Percentiles rank a stretch among this genome's conserved stretches.
Conservation (phyloP, 2,329 filamentous ascomycete species). For the Ciborinia camelliae region DNA sequence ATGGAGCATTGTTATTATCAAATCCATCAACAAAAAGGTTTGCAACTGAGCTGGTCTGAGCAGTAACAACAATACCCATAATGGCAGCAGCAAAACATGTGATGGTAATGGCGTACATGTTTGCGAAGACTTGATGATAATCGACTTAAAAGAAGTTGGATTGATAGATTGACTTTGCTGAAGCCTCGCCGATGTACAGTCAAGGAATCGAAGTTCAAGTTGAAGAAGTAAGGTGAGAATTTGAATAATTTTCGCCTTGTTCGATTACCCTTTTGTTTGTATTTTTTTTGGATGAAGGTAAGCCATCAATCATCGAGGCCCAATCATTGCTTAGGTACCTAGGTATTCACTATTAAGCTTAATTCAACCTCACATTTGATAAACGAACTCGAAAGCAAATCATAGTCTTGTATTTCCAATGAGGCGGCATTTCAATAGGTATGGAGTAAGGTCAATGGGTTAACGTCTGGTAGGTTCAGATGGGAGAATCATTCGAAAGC, state of each 20-base stretch:
- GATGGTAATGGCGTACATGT: slow-evolving; percentile 17
- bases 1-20: not conserved
- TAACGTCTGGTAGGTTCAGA: no score
- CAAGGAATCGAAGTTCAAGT: not conserved
- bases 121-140: not conserved
- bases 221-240: not conserved
- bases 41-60: not conserved
- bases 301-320: no score
- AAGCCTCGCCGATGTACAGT: not conserved
- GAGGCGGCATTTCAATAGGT: no score
- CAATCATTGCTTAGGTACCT: no score
- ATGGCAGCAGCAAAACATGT: slow-evolving; percentile 10
- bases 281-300: no score
- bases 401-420: no score
- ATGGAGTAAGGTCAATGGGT: no score
- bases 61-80: slow-evolving; percentile 3
- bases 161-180: not conserved
- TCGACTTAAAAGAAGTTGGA: not conserved
- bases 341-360: no score
- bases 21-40: slow-evolving; percentile 15
- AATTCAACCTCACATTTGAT: no score
- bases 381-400: no score
- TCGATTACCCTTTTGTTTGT: no score
- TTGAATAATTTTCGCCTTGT: not conserved
- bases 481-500: no score